A percentile compares a stretch with the other conserved stretches of the same genome.
Conservation (phyloP, 2,329 filamentous ascomycete species). For the Fusarium pseudograminearum region DNA sequence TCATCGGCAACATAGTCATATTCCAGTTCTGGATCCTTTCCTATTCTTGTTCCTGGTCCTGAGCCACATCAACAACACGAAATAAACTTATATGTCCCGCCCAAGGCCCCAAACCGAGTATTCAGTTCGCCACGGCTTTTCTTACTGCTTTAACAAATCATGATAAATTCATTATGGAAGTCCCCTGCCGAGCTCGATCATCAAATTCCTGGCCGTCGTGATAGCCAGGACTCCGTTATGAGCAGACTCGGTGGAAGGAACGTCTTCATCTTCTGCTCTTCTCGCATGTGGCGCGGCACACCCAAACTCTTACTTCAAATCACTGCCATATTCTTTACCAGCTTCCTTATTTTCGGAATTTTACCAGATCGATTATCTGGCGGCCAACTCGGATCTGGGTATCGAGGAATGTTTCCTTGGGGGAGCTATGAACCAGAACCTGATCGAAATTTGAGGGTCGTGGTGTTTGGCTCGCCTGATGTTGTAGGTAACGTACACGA, state of each 20-base stretch:
- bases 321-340: conserved; percentile 42
- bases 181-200: conserved; percentile 43
- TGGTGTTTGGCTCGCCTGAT: conserved; percentile 64
- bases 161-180: conserved; percentile 44
- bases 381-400: conserved; percentile 38
- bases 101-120: conserved; percentile 3
- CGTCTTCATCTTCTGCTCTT: conserved; percentile 56
- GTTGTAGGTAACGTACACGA: conserved; percentile 58
- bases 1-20: conserved; percentile 13
- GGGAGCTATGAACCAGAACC: conserved; percentile 28
- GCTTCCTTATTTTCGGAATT: conserved; percentile 48
- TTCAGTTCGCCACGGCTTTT: not conserved
- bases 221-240: conserved; percentile 40
- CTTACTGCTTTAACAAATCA: conserved; percentile 16
- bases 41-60: conserved; percentile 2
- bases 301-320: conserved; percentile 49
- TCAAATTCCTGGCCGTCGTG: conserved; percentile 27
- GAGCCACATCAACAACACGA: conserved; percentile 3
- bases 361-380: conserved; percentile 43
- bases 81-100: conserved; percentile 11
- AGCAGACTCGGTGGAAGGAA: conserved; percentile 43
- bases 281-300: conserved; percentile 56
- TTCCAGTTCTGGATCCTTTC: not conserved
- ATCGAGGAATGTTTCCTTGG: conserved; percentile 44
- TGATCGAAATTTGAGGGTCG: conserved; percentile 58